A percentile compares a stretch with the other conserved stretches of the same genome.
Evolutionary conservation across 768 basidiomycete genomes (phyloP).

Genomic region (Kwoniella sp.): DNA sequence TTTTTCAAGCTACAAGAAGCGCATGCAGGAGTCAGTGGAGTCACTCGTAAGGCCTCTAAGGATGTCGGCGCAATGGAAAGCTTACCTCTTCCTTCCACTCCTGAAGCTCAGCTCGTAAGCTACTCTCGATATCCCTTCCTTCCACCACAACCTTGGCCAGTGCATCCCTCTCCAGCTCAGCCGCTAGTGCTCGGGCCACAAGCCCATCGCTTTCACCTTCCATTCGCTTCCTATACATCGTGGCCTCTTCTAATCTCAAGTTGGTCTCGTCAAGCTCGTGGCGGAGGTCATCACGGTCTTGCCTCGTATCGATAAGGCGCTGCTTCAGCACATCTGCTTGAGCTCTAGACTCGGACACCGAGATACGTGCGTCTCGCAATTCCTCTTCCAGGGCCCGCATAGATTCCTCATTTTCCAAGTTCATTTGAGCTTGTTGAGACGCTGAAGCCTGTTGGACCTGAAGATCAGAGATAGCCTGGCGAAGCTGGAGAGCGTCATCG

Average conservation of each 20-base stretch:
- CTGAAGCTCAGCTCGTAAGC: constrained; percentile 1
- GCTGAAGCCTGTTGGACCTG: constrained; percentile 7
- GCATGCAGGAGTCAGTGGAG: not conserved
- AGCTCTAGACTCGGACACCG: not conserved
- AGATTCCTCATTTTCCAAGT: not conserved
- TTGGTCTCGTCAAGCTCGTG: not conserved
- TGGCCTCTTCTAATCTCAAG: not conserved
- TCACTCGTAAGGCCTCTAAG: not conserved
- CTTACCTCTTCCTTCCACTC: constrained; percentile 14
- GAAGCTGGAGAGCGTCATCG: not conserved
- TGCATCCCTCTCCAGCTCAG: constrained; percentile 22
- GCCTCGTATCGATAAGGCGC: constrained; percentile 2
- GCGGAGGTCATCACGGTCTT: constrained; percentile 7
- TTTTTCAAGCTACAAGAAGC: constrained; percentile 3
- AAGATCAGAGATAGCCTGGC: constrained; percentile 11
- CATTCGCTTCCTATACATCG: not conserved
- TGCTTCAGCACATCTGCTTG: constrained; percentile 7
- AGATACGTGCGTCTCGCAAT: not conserved
- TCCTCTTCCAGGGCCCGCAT: constrained; percentile 2
- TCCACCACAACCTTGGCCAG: constrained; percentile 18
- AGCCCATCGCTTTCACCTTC: constrained; percentile 3
- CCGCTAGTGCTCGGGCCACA: constrained; percentile 15
- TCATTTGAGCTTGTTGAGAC: not conserved
- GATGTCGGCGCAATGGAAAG: not conserved
- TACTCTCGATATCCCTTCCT: not conserved